Conservation (phyloP, 148 eudicot genomes). For the Arctostaphylos glauca region DNA sequence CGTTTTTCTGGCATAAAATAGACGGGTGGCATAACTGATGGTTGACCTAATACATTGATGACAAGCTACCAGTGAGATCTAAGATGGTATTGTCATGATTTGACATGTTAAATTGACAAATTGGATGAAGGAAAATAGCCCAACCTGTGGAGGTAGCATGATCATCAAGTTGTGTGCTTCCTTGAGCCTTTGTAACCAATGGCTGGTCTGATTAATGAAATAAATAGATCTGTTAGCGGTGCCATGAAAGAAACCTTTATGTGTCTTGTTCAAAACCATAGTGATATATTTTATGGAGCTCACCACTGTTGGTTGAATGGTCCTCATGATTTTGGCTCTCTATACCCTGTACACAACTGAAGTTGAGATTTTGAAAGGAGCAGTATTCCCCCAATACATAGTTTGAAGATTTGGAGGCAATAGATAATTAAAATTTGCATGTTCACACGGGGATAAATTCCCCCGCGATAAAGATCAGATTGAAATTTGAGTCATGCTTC, state of each 20-base stretch:
- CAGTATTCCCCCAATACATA: background rate
- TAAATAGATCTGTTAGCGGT: background rate
- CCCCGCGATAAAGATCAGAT: background rate
- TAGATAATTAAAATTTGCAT: background rate
- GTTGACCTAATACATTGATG: conserved; percentile 17
- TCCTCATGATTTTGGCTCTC: conserved; percentile 19
- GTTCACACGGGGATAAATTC: background rate
- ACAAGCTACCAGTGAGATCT: background rate
- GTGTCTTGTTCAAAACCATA: background rate
- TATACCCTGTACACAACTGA: conserved; percentile 20
- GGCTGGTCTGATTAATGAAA: conserved; percentile 21
- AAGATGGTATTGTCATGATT: background rate
- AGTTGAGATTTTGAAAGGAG: background rate
- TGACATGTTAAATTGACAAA: background rate
- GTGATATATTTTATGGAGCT: background rate
- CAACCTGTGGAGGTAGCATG: conserved; percentile 16
- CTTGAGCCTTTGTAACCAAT: conserved; percentile 17
- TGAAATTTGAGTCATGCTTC: background rate
- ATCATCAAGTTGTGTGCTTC: conserved; percentile 22
- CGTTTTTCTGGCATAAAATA: conserved; percentile 53
- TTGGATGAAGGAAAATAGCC: background rate
- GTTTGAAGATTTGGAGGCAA: background rate
- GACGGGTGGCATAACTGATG: conserved; percentile 18
- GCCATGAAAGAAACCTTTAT: background rate
- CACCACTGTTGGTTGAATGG: conserved; percentile 21